Conservation (phyloP, 441 rosid species). For the Erysimum pusillum region DNA sequence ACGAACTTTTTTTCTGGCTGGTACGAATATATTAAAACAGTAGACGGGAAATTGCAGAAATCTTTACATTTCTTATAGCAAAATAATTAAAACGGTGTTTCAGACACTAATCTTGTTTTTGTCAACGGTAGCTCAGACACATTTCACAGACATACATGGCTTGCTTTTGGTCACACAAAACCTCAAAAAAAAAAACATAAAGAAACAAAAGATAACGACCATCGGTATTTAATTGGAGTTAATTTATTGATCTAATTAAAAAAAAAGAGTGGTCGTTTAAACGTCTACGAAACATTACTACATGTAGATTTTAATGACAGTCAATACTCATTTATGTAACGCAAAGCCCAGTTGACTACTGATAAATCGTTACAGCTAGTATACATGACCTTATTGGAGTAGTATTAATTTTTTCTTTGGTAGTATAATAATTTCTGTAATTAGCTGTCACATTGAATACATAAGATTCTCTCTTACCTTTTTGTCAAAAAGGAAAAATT, state of each 20-base stretch:
- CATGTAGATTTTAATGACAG: neutral
- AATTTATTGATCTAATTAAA: neutral
- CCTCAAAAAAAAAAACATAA: neutral
- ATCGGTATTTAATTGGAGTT: neutral
- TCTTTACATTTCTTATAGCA: neutral
- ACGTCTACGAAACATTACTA: constrained; percentile 31
- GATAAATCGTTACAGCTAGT: constrained; percentile 26
- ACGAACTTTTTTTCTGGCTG: neutral
- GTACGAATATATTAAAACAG: neutral
- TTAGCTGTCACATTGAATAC: constrained; percentile 40
- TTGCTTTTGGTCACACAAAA: constrained; percentile 20
- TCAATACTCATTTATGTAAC: neutral
- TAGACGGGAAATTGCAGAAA: neutral
- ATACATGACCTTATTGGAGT: neutral
- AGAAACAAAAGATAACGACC: neutral
- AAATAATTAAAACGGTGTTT: neutral
- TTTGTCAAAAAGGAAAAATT: constrained; percentile 28
- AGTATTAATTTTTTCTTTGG: neutral
- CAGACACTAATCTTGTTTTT: neutral
- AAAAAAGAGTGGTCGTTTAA: constrained; percentile 19
- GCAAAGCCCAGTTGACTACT: constrained; percentile 16
- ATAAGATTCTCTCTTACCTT: constrained; percentile 42
- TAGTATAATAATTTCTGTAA: neutral
- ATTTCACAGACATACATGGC: neutral
- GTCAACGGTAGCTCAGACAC: constrained; percentile 37